Evolutionary conservation across 2,329 filamentous ascomycete species (phyloP), one percentile per base, ranked within the genome.

Genomic region (Stenocarpella maydis): DNA sequence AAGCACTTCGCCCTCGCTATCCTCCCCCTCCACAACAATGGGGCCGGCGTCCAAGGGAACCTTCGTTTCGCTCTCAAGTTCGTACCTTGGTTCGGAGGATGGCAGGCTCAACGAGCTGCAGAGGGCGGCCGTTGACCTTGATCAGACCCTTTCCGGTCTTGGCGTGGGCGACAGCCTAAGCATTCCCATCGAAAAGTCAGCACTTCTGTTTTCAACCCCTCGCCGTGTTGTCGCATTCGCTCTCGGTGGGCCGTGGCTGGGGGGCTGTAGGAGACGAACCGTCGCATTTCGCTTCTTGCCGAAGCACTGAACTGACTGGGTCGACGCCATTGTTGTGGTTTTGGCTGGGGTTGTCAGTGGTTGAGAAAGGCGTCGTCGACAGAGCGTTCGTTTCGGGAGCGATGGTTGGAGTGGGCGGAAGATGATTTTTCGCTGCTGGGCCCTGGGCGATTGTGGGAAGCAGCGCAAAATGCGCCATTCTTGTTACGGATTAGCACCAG

Each of bases 81-180:
- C 84, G 83, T 89, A 91, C 90, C 92, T 98, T 98, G 92, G 97
- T 98, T 85, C 96, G 92, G 81, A 99, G 90, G 85, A 97, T 91
- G 87, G 97, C 93, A 79, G 96, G 95, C 88, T 98, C 93, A 80
- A 97, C 92, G 80, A 98, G 93, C 81, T 88, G 88, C 80, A 99
- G 91, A 80, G 96, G 96, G 84, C 94, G 93, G 86, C 96, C 96
- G 89, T 98, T 99, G 86, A 98, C 96, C 90, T 97, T 97, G 87
- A 99, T 90, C 80, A 98, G 91, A 85, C 96, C 96, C 76, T 79
- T 76, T 72, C 78, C 78, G 69, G 76, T 75, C 69, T 72, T 70
- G 61, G 43, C 58, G 65, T 71, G 70, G 53, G 70, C 70, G 70
- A 71, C 70, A 71, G 70, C 70, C 70, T 71, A 47, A 65, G 50